phyloP scores from a whole-genome alignment of 148 eudicot genomes.

The Rhododendron simsii region DNA sequence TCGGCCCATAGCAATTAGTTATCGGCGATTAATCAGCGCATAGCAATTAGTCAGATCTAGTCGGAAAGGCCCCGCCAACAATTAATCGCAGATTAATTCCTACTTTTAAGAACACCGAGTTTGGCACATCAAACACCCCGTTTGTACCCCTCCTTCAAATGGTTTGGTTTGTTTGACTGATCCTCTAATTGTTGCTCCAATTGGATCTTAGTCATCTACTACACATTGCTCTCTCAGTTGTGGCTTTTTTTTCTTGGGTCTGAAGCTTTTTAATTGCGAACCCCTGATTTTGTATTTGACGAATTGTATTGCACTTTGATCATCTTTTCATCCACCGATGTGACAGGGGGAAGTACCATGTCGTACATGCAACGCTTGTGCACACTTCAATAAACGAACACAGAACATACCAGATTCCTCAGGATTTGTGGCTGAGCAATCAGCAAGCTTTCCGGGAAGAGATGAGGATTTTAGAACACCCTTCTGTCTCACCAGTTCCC shows the following conservation, averaged over 20 bases:
- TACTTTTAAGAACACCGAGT: no score
- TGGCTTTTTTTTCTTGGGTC: background rate
- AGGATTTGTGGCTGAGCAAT: constrained; percentile 91
- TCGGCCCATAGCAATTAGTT: no score
- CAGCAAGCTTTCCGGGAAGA: constrained; percentile 99
- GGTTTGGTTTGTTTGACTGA: background rate
- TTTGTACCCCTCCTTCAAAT: background rate
- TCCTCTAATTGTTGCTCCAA: background rate
- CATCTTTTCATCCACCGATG: background rate
- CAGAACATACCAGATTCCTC: constrained; percentile 67
- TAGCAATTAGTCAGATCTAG: no score
- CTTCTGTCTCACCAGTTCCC: constrained; percentile 89
- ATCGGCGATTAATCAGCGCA: no score
- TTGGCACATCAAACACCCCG: background rate
- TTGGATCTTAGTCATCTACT: background rate
- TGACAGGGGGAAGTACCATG: background rate
- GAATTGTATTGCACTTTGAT: background rate
- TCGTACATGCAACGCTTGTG: background rate
- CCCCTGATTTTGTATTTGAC: background rate
- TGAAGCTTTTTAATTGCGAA: background rate
- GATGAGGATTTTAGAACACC: constrained; percentile 85
- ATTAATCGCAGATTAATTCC: no score
- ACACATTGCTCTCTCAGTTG: background rate
- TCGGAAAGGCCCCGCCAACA: no score
- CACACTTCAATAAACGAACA: background rate